These are phyloP conservation scores for Talaromyces piceae DNA, from an alignment of 2,329 filamentous ascomycete species.

Conservation along the genomic window DNA sequence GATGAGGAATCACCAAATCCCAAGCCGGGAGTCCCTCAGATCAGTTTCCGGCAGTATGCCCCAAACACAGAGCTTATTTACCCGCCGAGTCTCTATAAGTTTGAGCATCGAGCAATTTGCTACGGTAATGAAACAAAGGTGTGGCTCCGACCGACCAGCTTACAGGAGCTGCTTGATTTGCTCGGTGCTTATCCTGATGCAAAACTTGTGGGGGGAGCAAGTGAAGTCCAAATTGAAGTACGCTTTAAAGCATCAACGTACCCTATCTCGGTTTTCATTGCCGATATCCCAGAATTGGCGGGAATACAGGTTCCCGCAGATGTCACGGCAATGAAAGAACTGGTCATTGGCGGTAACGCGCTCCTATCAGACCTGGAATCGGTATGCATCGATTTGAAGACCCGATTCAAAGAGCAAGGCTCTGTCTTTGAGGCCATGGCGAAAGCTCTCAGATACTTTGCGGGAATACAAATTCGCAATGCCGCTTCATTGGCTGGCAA, in stretches of 20 bases:
- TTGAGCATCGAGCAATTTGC: slow-evolving; percentile 71
- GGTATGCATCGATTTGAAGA: slow-evolving; percentile 67
- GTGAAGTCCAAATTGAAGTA: slow-evolving; percentile 95
- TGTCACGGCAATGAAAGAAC: slow-evolving; percentile 72
- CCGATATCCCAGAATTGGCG: slow-evolving; percentile 88
- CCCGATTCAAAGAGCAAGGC: slow-evolving; percentile 62
- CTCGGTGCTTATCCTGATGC: slow-evolving; percentile 77
- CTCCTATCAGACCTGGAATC: slow-evolving; percentile 83
- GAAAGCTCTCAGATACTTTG: slow-evolving; percentile 92
- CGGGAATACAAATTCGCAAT: slow-evolving; percentile 89
- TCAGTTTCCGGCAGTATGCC: slow-evolving; percentile 89
- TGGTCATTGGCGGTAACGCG: slow-evolving; percentile 82
- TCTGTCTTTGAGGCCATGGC: slow-evolving; percentile 87
- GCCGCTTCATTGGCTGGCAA: slow-evolving; percentile 97
- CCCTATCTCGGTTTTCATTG: slow-evolving; percentile 80
- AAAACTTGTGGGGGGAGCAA: slow-evolving; percentile 92
- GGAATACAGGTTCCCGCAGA: slow-evolving; percentile 51
- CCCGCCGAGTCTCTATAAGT: slow-evolving; percentile 73
- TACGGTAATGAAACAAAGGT: slow-evolving; percentile 92
- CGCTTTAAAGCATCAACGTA: slow-evolving; percentile 96
- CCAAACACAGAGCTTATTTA: slow-evolving; percentile 94
- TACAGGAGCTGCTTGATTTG: slow-evolving; percentile 87
- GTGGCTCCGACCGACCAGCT: slow-evolving; percentile 84
- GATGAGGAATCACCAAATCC: slow-evolving; percentile 41
- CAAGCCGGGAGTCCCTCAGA: slow-evolving; percentile 68